Evolutionary conservation across 768 basidiomycete genomes (phyloP).

Genomic region (Tubosaeta brunneosetosa): DNA sequence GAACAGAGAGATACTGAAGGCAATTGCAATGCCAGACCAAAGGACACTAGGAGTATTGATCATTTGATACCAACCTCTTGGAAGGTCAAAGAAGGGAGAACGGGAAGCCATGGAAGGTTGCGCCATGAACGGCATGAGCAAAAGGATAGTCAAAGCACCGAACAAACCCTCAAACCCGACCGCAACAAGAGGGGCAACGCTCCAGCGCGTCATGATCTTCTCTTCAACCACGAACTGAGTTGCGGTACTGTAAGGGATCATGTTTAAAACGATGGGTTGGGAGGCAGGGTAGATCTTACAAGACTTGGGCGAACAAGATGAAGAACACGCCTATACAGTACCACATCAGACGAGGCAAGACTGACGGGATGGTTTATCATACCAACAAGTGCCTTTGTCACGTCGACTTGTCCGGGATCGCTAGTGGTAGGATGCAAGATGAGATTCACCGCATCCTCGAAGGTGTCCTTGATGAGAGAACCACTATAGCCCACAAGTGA

Average conservation of each 20-base stretch:
- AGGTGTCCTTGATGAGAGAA: constrained; percentile 74
- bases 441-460: constrained; percentile 41
- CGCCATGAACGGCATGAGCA: constrained; percentile 78
- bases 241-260: constrained; percentile 59
- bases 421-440: constrained; percentile 18
- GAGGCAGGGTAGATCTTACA: constrained; percentile 47
- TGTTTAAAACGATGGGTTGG: neutral
- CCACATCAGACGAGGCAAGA: constrained; percentile 15
- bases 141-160: constrained; percentile 72
- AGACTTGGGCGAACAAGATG: constrained; percentile 90
- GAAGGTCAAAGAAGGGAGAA: constrained; percentile 80
- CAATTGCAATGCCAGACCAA: constrained; percentile 65
- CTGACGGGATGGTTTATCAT: constrained; percentile 12
- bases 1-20: constrained; percentile 73
- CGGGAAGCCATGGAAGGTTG: constrained; percentile 59
- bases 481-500: constrained; percentile 85
- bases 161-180: constrained; percentile 95
- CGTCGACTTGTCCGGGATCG: constrained; percentile 53
- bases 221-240: constrained; percentile 95
- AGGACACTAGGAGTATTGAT: constrained; percentile 69
- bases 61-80: constrained; percentile 87
- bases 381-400: constrained; percentile 74
- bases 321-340: constrained; percentile 71
- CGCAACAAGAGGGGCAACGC: constrained; percentile 83
- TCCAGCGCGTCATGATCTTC: constrained; percentile 87